A percentile compares a stretch with the other conserved stretches of the same genome.
These are phyloP conservation scores for Spatholobus suberectus DNA, from an alignment of 306 rosid species.

Conservation along the genomic window DNA sequence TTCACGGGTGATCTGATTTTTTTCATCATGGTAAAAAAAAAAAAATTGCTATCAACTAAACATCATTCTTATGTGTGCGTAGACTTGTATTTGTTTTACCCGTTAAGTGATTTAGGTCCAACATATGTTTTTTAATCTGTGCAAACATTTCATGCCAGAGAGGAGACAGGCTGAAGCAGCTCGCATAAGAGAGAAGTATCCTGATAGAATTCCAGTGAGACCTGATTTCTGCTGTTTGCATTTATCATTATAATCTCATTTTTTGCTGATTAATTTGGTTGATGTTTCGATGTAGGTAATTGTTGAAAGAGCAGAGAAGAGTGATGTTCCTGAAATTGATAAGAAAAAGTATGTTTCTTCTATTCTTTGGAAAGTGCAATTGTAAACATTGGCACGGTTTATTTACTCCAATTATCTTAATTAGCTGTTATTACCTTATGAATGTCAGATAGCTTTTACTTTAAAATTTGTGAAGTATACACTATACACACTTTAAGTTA, in stretches of 20 bases:
- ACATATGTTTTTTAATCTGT: constrained; percentile 30
- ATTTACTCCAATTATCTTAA: constrained; percentile 3
- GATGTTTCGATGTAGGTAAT: constrained; percentile 60
- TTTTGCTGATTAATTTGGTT: constrained; percentile 34
- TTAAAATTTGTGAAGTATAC: neutral
- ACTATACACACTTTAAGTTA: neutral
- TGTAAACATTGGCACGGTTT: constrained; percentile 12
- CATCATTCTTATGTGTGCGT: neutral
- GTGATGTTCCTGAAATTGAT: constrained; percentile 87
- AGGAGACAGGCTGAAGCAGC: constrained; percentile 95
- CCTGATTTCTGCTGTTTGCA: neutral
- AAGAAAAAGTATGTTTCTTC: constrained; percentile 79
- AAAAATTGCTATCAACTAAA: neutral
- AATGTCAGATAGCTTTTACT: neutral
- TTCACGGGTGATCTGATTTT: neutral
- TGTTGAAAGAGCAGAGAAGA: constrained; percentile 88
- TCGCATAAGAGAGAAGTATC: constrained; percentile 88
- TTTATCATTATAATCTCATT: neutral
- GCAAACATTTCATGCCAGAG: constrained; percentile 51
- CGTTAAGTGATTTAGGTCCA: neutral
- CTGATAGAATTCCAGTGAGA: constrained; percentile 86
- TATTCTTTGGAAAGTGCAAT: neutral
- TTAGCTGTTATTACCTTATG: neutral
- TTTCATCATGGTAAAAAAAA: neutral
- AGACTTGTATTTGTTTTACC: constrained; percentile 7